These are phyloP conservation scores for Apiotrichum akiyoshidainum DNA, from an alignment of 1,284 basidiomycete species.

Conservation along the genomic window DNA sequence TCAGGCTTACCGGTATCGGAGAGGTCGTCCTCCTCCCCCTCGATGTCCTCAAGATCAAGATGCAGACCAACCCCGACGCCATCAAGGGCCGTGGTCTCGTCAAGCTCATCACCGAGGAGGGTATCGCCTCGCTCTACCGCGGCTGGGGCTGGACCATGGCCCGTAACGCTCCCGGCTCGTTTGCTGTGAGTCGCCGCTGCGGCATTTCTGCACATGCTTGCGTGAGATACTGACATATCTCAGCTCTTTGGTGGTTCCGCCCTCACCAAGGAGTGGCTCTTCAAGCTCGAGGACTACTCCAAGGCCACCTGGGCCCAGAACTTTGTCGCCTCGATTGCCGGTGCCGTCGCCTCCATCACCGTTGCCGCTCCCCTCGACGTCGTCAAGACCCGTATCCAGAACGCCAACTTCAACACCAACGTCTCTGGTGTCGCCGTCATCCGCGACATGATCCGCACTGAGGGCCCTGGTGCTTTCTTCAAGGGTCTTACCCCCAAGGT, in stretches of 20 bases:
- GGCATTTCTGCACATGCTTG: not conserved
- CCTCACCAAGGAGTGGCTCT: conserved; percentile 87
- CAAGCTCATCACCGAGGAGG: conserved; percentile 88
- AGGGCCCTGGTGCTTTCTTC: conserved; percentile 86
- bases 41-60: conserved; percentile 97
- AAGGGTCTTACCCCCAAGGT: conserved; percentile 96
- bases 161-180: conserved; percentile 91
- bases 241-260: conserved; percentile 96
- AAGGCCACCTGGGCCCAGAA: conserved; percentile 94
- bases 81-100: conserved; percentile 88
- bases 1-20: conserved; percentile 87
- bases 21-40: conserved; percentile 94
- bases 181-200: conserved; percentile 66
- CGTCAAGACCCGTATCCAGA: conserved; percentile 96
- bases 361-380: conserved; percentile 94
- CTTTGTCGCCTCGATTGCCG: conserved; percentile 88
- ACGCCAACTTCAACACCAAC: conserved; percentile 93
- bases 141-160: conserved; percentile 99
- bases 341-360: conserved; percentile 91
- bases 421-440: conserved; percentile 79
- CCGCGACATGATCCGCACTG: conserved; percentile 80
- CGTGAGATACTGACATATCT: not conserved
- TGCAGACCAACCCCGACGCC: conserved; percentile 94
- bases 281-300: conserved; percentile 83
- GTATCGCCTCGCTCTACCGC: conserved; percentile 78